A percentile compares a stretch with the other conserved stretches of the same genome.
Conservation (phyloP, 352 stramenopile species). For the Thalassiosira mediterranea region DNA sequence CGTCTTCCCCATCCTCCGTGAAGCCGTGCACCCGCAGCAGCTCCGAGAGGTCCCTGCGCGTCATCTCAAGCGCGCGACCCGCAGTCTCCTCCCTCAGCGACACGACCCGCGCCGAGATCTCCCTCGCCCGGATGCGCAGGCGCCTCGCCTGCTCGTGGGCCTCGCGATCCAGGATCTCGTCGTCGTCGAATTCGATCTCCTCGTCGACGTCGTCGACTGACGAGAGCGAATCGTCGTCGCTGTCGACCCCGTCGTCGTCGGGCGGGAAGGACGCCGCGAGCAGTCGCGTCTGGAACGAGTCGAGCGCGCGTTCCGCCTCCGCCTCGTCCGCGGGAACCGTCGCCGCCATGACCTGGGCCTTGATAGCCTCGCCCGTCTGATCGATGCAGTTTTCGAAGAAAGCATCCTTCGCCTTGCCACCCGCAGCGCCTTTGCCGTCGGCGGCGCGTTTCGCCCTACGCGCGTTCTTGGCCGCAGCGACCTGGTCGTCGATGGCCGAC, state of each 20-base stretch:
- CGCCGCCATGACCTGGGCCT: constrained; percentile 20
- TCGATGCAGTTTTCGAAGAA: constrained; percentile 42
- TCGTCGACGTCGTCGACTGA: constrained; percentile 26
- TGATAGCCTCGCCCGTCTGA: constrained; percentile 16
- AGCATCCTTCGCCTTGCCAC: constrained; percentile 9
- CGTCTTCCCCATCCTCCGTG: background rate
- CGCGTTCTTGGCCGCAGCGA: constrained; percentile 13
- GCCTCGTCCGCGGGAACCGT: constrained; percentile 24
- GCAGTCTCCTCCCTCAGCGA: background rate
- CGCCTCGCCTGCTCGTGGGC: constrained; percentile 34
- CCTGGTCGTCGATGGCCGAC: constrained; percentile 24
- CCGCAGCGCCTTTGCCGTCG: background rate
- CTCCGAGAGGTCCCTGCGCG: constrained; percentile 16
- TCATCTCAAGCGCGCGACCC: constrained; percentile 21
- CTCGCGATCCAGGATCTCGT: constrained; percentile 43
- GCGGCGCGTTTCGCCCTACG: constrained; percentile 24
- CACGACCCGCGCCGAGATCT: constrained; percentile 29
- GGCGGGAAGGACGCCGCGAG: background rate
- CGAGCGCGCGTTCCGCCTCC: constrained; percentile 17
- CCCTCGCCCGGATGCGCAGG: constrained; percentile 17
- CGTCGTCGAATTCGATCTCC: constrained; percentile 37
- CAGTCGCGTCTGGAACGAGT: constrained; percentile 30
- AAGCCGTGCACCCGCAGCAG: constrained; percentile 45
- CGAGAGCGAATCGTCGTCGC: constrained; percentile 14
- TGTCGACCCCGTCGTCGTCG: background rate